Percentiles rank a stretch among this genome's conserved stretches.
These are phyloP conservation scores for Boletus rubescentipes DNA, from an alignment of 768 basidiomycete genomes.

Conservation along the genomic window DNA sequence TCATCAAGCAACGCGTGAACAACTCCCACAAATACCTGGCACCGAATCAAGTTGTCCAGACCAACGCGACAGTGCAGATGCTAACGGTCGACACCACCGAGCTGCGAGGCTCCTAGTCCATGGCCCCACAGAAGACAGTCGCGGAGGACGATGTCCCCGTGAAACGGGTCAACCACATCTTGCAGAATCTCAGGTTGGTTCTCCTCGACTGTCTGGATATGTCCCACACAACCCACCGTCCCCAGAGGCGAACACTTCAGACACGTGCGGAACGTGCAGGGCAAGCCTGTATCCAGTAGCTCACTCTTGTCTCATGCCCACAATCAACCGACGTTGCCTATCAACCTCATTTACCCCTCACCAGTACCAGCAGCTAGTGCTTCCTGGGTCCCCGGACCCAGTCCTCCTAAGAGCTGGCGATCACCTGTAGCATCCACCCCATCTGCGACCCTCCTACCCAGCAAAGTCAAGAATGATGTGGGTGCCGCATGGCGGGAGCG, in stretches of 20 bases:
- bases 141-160: constrained; percentile 6
- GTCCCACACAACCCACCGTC: background rate
- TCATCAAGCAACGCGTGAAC: background rate
- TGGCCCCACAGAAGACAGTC: constrained; percentile 12
- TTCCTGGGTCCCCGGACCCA: constrained; percentile 44
- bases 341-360: constrained; percentile 38
- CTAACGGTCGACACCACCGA: background rate
- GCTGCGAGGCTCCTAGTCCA: background rate
- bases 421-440: constrained; percentile 23
- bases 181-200: constrained; percentile 30
- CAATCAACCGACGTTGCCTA: constrained; percentile 47
- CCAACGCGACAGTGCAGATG: constrained; percentile 1
- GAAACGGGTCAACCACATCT: constrained; percentile 30
- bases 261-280: constrained; percentile 54
- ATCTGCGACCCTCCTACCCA: background rate
- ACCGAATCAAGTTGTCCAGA: background rate
- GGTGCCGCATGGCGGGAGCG: constrained; percentile 45
- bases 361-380: background rate
- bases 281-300: constrained; percentile 18
- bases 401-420: constrained; percentile 60
- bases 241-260: constrained; percentile 71
- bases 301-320: constrained; percentile 26
- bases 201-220: background rate
- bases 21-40: background rate
- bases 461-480: constrained; percentile 11